Evolutionary conservation across 768 basidiomycete species (phyloP), one percentile per base, ranked within the genome.

Genomic region (Trametes cingulata): DNA sequence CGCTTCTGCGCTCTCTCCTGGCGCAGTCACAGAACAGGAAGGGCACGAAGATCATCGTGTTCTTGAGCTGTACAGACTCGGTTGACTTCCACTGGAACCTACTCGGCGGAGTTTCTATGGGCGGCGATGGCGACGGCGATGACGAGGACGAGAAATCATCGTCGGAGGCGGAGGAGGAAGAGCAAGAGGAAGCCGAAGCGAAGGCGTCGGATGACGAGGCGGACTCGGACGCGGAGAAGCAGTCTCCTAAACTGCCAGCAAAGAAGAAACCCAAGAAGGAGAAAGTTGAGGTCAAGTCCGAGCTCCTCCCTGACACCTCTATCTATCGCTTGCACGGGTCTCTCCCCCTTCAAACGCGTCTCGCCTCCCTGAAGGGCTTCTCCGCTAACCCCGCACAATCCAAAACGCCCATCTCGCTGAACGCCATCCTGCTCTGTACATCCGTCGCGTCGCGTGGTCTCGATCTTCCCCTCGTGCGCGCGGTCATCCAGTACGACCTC

Each of bases 401-500:
- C 3, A 57, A 57, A 25, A 49, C 46, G 6, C 56, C 56, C 5
- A 42, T 48, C 3, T 1, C 56, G 6, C 72, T 75, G 0, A 82
- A 85, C 4, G 87, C 95, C 1, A 82, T 99, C 49, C 81, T 99
- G 4, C 80, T 98, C 45, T 98, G 95, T 72, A 99, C 97, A 1
- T 96, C 94, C 9, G 95, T 99, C 52, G 97, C 97, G 2, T 95
- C 97, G n/a, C 93, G 97, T 70, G 97, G 97, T 70, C 83, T 99
- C 24, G 96, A 98, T 75, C 78, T 99, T 25, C 95, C 95, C 6
- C 82, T 91, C n/a, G 95, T 98, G 7, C 87, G 90, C 36, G 91
- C 93, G 2, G 95, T 99, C 61, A 77, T 98, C 33, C 97, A 99
- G 70, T 97, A 97, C 69, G 97, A 99, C 71, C 83, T 98, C 20